Evolutionary conservation across 1,284 basidiomycete genomes (phyloP), one percentile per base, ranked within the genome.

Genomic region (Leccinum pallidistipes): DNA sequence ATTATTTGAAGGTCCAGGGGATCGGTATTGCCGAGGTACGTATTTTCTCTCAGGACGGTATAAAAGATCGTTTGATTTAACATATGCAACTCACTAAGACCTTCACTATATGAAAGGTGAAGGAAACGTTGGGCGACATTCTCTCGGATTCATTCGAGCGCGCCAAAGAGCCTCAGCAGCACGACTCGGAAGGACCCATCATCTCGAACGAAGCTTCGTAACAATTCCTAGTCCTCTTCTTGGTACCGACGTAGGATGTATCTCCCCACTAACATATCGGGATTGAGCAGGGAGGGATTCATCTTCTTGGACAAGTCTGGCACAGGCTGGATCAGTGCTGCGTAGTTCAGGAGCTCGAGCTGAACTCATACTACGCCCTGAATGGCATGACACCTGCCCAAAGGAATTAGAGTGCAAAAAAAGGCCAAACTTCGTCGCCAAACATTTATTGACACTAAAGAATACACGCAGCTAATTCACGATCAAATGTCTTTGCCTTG

Each of bases 341-440:
- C 64, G 16, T 50, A 77, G 90, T 60, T 52, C 49, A 18, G 16
- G 43, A 18, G 55, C 59, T 49, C 43, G 43, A 32, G 11, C 68
- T 62, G 18, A 50, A 64, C 85, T 97, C 72, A 93, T 91, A 95
- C 53, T 92, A 29, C 27, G 27, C 91, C 67, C 94, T 87, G 91
- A 97, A 97, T 5, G 94, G 95, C 87, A 98, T 87, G 56, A 99
- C 97, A 76, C 97, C 97, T 34, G 95, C 95, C 97, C 97, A 96
- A 53, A 99, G 86, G 80, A 98, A 68, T 94, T 91, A 9, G 97
- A 96, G 78, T 99, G 97, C 34, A 36, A 36, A 36, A 36, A 92
- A 99, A 99, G 10, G 97, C 97, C 97, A 59, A 99, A 99, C 80
- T 84, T 99, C 68, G 88, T 98, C 68, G 97, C 97, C 66, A 89